These are phyloP conservation scores for Halophytophthora polymorphica DNA, from an alignment of 352 stramenopile species.

Conservation along the genomic window DNA sequence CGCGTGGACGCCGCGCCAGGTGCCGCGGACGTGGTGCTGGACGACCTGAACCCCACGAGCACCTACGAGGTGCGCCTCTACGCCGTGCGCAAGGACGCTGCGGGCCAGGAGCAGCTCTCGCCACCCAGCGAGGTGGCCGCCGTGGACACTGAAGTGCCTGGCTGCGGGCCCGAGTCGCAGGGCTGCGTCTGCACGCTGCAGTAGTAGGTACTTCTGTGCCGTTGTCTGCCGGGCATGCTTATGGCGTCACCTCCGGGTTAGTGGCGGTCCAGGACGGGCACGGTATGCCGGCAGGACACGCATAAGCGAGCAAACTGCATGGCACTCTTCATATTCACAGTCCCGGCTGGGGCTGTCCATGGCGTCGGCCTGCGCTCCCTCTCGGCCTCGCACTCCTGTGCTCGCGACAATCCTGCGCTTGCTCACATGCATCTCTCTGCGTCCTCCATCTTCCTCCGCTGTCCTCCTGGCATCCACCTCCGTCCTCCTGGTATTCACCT, in stretches of 20 bases:
- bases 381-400: too few species aligned
- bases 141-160: slow-evolving; percentile 85
- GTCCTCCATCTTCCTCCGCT: too few species aligned
- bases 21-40: slow-evolving; percentile 56
- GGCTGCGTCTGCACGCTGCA: slow-evolving; percentile 47
- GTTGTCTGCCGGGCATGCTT: background rate
- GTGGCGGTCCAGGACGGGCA: too few species aligned
- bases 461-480: too few species aligned
- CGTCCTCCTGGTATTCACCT: too few species aligned
- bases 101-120: slow-evolving; percentile 46
- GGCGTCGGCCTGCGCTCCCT: too few species aligned
- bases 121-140: slow-evolving; percentile 66
- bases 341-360: background rate
- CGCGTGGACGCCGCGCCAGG: slow-evolving; percentile 38
- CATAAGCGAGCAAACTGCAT: slow-evolving; percentile 24
- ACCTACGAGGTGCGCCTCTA: slow-evolving; percentile 86
- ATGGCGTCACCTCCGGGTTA: slow-evolving; percentile 5
- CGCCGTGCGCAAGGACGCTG: slow-evolving; percentile 34
- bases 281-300: too few species aligned
- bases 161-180: slow-evolving; percentile 65
- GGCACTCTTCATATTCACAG: slow-evolving; percentile 22
- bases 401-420: too few species aligned
- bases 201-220: too few species aligned
- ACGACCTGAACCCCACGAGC: slow-evolving; percentile 86
- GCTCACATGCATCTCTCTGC: too few species aligned